Evolutionary conservation across 2,329 filamentous ascomycete species (phyloP), one percentile per base, ranked within the genome.

Genomic region (Epichloe brachyelytri): DNA sequence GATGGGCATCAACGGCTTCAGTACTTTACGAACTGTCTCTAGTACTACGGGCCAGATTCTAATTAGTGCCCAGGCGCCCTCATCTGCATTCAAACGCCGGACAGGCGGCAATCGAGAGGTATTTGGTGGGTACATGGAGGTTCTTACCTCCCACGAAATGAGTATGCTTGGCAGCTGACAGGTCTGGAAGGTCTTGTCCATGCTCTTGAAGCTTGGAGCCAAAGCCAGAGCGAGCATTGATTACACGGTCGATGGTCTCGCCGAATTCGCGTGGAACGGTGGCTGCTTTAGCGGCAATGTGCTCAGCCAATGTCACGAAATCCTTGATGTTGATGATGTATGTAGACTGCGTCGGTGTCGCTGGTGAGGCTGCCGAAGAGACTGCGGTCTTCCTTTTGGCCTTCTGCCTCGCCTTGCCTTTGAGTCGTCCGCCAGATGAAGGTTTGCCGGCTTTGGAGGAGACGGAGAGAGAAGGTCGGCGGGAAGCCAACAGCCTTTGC

Each of bases 301-400:
- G 20, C 38, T 69, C 57, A 19, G 69, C 70, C 6, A 74, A 54
- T 0, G 59, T 58, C 0, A 68, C 53, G 41, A 71, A 71, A 43
- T 71, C 66, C 30, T 64, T 64, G 54, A 68, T 59, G 26, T 62
- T 58, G 26, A 72, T 62, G 19, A 64, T 61, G 46, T 69, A 64
- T 36, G 63, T 65, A 22, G 58, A 50, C 15, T 36, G 39, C 5
- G 30, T 8, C 26, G 38, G 12, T 3, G 3, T 17, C 14, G 6
- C 47, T 36, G 30, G 15, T 40, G 30, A 19, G 3, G 2, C 19
- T 10, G 34, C 34, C 14, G 17, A 20, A 11, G 19, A 19, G 20
- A 15, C 11, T 8, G 44, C 33, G 17, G 44, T 33, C 19, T 36
- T 4, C 44, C 11, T 22, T 37, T 46, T 37, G 33, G 44, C 33